phyloP scores from a whole-genome alignment of 1,284 basidiomycete genomes.

The Boletus semigastroideus region DNA sequence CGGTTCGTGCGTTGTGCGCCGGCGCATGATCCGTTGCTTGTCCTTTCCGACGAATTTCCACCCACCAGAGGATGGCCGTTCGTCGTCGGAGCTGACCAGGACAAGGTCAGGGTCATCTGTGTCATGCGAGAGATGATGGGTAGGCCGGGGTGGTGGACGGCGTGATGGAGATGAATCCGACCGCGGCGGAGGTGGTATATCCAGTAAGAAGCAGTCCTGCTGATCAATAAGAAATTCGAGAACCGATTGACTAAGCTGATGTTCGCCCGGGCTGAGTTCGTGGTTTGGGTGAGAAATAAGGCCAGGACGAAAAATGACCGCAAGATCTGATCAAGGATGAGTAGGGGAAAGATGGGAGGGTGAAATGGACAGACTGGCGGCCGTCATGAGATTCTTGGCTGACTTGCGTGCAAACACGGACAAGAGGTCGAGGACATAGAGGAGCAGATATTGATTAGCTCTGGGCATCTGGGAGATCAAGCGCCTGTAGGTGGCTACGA shows the following conservation, averaged over 20 bases:
- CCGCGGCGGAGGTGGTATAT: constrained; percentile 67
- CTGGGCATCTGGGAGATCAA: constrained; percentile 85
- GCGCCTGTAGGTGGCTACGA: constrained; percentile 77
- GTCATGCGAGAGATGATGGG: constrained; percentile 14
- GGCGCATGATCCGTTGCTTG: constrained; percentile 44
- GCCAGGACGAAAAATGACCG: constrained; percentile 92
- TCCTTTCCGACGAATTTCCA: constrained; percentile 49
- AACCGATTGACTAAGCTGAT: constrained; percentile 85
- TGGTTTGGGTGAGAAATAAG: constrained; percentile 87
- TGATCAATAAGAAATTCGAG: constrained; percentile 93
- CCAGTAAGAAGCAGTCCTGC: constrained; percentile 85
- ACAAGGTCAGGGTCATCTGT: constrained; percentile 36
- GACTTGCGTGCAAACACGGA: constrained; percentile 92
- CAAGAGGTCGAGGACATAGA: constrained; percentile 94
- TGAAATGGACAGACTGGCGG: constrained; percentile 66
- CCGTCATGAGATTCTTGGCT: constrained; percentile 94
- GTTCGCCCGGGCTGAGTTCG: constrained; percentile 79
- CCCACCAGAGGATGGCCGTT: constrained; percentile 39
- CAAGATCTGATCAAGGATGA: constrained; percentile 63
- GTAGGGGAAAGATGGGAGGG: background rate
- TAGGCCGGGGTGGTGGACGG: constrained; percentile 21
- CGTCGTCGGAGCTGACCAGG: constrained; percentile 47
- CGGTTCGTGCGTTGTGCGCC: constrained; percentile 57
- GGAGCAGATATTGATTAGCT: constrained; percentile 89
- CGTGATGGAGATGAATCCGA: constrained; percentile 34